phyloP scores from a whole-genome alignment of 192 early-diverging fungal species.

The Gonapodya sp. region DNA sequence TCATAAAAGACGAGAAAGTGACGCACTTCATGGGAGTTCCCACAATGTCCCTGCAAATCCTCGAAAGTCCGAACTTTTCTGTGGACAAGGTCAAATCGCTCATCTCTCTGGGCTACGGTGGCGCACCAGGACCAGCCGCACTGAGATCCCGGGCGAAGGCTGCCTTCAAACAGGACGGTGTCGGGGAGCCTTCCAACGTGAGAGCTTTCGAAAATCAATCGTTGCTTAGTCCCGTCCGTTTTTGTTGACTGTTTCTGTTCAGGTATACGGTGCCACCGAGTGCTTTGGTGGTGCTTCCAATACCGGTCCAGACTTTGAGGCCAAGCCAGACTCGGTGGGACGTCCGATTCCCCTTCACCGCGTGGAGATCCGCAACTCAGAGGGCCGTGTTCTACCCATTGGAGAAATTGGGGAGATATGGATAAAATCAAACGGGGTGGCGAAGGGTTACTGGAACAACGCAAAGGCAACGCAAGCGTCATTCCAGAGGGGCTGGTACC shows the following conservation, averaged over 20 bases:
- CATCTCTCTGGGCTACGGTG: conserved; percentile 11
- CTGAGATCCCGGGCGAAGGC: conserved; percentile 5
- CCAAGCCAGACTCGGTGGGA: conserved; percentile 17
- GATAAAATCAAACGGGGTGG: conserved; percentile 9
- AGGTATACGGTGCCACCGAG: conserved; percentile 19
- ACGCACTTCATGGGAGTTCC: conserved; percentile 17
- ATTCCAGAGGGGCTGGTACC: conserved; percentile 21
- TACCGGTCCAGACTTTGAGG: neutral
- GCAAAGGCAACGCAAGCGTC: conserved; percentile 11
- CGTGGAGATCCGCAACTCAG: conserved; percentile 11
- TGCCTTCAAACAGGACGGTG: conserved; percentile 10
- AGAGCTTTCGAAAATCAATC: neutral
- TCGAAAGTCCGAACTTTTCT: conserved; percentile 15
- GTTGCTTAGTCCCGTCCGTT: neutral
- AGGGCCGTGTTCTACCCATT: neutral
- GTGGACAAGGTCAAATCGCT: conserved; percentile 12
- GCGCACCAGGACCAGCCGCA: conserved; percentile 4
- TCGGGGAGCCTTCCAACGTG: conserved; percentile 6
- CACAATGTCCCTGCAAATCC: conserved; percentile 17
- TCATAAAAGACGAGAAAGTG: conserved; percentile 17
- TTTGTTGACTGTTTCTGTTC: neutral
- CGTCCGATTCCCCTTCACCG: neutral
- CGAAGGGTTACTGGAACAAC: conserved; percentile 26
- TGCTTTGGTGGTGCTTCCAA: conserved; percentile 10
- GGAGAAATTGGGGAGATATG: neutral